Conservation (phyloP, 495 filamentous ascomycete species). For the Penicillium canariense region DNA sequence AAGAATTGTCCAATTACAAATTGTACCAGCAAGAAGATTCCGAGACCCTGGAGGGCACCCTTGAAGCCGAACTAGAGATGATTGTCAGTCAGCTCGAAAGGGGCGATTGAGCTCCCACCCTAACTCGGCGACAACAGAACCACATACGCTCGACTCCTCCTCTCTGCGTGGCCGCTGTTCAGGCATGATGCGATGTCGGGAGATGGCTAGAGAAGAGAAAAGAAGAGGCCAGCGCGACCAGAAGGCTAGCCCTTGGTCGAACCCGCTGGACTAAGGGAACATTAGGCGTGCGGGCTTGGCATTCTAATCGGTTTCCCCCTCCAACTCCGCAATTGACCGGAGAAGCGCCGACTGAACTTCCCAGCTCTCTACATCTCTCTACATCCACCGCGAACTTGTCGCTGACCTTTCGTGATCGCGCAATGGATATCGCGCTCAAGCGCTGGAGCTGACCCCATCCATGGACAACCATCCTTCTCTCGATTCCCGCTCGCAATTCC, state of each 20-base stretch:
- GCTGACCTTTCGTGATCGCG: slow-evolving; percentile 15
- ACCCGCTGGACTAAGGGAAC: slow-evolving; percentile 11
- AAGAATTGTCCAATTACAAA: slow-evolving; percentile 59
- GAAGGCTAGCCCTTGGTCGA: slow-evolving; percentile 6
- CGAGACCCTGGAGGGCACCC: slow-evolving; percentile 61
- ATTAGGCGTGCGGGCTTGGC: slow-evolving; percentile 25
- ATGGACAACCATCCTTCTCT: slow-evolving; percentile 42
- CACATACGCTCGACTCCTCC: slow-evolving; percentile 40
- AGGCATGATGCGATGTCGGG: slow-evolving; percentile 36
- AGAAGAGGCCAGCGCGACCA: slow-evolving; percentile 31
- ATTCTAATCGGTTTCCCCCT: slow-evolving; percentile 12
- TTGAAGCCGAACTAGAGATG: slow-evolving; percentile 51
- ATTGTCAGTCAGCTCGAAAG: slow-evolving; percentile 21
- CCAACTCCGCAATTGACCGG: slow-evolving; percentile 12
- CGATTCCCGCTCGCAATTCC: slow-evolving; percentile 53
- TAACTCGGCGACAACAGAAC: background rate
- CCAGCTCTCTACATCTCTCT: background rate
- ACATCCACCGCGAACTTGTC: background rate
- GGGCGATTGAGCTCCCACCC: background rate
- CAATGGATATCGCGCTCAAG: slow-evolving; percentile 34
- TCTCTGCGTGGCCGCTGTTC: slow-evolving; percentile 44
- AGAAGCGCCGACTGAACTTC: background rate
- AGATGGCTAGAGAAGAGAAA: slow-evolving; percentile 15
- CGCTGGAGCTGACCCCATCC: slow-evolving; percentile 18
- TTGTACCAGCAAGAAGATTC: slow-evolving; percentile 68